Percentiles rank a stretch among this genome's conserved stretches.
Conservation (phyloP, 163 green algal species). For the Scenedesmus sp. region DNA sequence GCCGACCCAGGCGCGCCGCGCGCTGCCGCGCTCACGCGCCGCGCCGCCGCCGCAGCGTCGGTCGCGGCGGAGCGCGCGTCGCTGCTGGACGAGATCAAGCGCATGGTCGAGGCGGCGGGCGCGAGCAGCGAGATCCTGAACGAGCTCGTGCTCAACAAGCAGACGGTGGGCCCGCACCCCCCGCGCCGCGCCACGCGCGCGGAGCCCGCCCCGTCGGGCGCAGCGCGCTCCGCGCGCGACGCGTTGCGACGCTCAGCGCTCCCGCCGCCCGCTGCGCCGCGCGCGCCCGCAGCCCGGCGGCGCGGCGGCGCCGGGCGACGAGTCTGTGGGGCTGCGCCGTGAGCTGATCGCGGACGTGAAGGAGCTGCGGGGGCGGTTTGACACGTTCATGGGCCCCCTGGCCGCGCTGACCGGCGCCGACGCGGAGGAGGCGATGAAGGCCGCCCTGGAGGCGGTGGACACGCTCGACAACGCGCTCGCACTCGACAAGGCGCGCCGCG, state of each 20-base stretch:
- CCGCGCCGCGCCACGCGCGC: no score
- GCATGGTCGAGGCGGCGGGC: conserved; percentile 59
- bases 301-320: conserved; percentile 11
- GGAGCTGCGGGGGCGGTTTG: conserved; percentile 61
- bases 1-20: no score
- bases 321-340: conserved; percentile 48
- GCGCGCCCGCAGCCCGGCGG: no score
- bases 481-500: conserved; percentile 58
- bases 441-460: conserved; percentile 63
- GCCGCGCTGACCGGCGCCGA: conserved; percentile 43
- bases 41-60: conserved; percentile 27
- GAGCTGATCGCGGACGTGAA: conserved; percentile 63
- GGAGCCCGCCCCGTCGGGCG: not conserved
- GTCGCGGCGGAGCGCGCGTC: conserved; percentile 42
- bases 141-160: conserved; percentile 58
- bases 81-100: conserved; percentile 56
- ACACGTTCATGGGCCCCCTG: conserved; percentile 61
- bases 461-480: conserved; percentile 58
- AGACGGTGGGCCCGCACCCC: not conserved
- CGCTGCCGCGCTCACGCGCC: no score
- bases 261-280: not conserved
- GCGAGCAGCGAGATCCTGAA: conserved; percentile 63
- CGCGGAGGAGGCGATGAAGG: conserved; percentile 54
- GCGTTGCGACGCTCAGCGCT: not conserved
- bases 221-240: no score